Conservation (phyloP, 805 yeast species). For the Priceomyces carsonii region DNA sequence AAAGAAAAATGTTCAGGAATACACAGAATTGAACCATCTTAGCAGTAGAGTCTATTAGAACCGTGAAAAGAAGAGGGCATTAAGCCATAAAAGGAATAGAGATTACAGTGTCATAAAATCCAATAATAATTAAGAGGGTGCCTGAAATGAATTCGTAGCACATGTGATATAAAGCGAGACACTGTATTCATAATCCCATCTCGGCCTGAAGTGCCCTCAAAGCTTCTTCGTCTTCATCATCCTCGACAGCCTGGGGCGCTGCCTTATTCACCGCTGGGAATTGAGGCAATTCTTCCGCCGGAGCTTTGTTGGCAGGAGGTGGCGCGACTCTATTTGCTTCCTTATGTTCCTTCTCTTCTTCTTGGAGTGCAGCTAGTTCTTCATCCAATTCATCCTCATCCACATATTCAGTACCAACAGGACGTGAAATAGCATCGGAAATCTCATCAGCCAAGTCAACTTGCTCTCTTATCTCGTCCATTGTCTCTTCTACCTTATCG, state of each 20-base stretch:
- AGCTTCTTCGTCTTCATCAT: conserved; percentile 84
- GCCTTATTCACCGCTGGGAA: conserved; percentile 46
- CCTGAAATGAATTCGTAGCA: not conserved
- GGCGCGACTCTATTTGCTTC: conserved; percentile 13
- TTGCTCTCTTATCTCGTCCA: conserved; percentile 98
- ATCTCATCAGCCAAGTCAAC: conserved; percentile 94
- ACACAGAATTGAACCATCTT: conserved; percentile 5
- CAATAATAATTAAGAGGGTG: not conserved
- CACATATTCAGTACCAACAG: conserved; percentile 77
- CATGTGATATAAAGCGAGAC: not conserved
- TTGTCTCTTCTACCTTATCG: conserved; percentile 94
- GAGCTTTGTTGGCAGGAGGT: conserved; percentile 14
- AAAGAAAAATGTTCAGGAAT: too few relatives aligned
- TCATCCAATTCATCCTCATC: conserved; percentile 95
- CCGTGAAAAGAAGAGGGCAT: not conserved
- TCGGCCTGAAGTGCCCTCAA: conserved; percentile 79
- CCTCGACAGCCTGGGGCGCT: conserved; percentile 49
- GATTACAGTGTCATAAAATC: not conserved
- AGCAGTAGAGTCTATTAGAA: conserved; percentile 3
- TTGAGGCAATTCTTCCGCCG: conserved; percentile 40
- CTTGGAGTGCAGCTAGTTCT: conserved; percentile 85
- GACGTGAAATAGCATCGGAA: conserved; percentile 93
- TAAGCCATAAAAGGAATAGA: not conserved
- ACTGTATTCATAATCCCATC: conserved; percentile 64
- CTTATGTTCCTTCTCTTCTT: conserved; percentile 62